phyloP scores from a whole-genome alignment of 331 rosid species.

The Malus hybrid region DNA sequence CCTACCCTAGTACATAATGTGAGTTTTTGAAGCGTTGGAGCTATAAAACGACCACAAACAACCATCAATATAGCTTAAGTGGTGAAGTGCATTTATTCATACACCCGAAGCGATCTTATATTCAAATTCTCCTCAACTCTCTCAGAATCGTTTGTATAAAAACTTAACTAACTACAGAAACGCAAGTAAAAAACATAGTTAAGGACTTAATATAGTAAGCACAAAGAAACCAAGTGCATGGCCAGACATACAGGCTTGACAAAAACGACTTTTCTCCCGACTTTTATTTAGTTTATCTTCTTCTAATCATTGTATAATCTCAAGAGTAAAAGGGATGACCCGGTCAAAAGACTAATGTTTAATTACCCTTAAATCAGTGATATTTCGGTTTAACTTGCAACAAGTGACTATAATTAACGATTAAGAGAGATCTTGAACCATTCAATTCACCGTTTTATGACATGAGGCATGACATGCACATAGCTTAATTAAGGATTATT shows the following conservation, averaged over 20 bases:
- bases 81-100: too few species aligned
- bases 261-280: background rate
- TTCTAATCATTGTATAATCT: background rate
- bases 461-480: background rate
- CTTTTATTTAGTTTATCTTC: background rate
- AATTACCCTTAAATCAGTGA: background rate
- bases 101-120: too few species aligned
- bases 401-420: background rate
- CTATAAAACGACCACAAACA: too few species aligned
- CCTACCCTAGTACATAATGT: too few species aligned
- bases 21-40: too few species aligned
- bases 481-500: background rate
- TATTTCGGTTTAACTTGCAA: background rate
- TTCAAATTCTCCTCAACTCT: too few species aligned
- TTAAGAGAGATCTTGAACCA: background rate
- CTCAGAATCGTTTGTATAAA: too few species aligned
- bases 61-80: too few species aligned
- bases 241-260: background rate
- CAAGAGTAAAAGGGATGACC: background rate
- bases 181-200: too few species aligned
- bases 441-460: background rate
- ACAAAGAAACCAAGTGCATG: background rate
- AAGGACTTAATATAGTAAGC: too few species aligned
- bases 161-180: too few species aligned
- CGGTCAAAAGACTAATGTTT: background rate